A percentile compares a stretch with the other conserved stretches of the same genome.
phyloP scores from a whole-genome alignment of 352 stramenopile species.

The Phytophthora pluvialis region DNA sequence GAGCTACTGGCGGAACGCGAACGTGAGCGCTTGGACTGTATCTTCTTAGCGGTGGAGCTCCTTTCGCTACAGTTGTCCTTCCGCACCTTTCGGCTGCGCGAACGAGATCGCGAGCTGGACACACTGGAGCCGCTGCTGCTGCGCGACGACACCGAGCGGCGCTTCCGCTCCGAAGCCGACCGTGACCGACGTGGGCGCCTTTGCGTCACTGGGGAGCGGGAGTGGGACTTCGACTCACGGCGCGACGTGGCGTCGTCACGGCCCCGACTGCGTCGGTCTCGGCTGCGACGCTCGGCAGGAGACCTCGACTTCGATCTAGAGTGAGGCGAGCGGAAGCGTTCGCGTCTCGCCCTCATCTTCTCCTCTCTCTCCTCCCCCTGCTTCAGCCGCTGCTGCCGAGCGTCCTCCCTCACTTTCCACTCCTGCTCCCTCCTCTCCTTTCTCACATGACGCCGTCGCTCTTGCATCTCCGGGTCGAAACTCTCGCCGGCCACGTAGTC shows the following conservation, averaged over 20 bases:
- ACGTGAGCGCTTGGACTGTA: conserved; percentile 10
- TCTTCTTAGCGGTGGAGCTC: background rate
- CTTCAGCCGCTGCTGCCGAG: conserved; percentile 39
- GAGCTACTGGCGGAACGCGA: conserved; percentile 15
- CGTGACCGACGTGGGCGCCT: conserved; percentile 24
- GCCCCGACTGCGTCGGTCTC: conserved; percentile 19
- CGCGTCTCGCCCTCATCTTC: conserved; percentile 32
- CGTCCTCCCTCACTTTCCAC: conserved; percentile 55
- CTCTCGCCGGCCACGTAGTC: conserved; percentile 80
- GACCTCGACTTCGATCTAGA: conserved; percentile 28
- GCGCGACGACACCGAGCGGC: conserved; percentile 26
- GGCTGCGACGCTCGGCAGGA: conserved; percentile 14
- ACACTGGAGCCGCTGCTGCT: conserved; percentile 18
- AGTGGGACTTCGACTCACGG: conserved; percentile 16
- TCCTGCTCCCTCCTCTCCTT: conserved; percentile 51
- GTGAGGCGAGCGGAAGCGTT: conserved; percentile 37
- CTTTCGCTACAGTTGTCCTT: conserved; percentile 16
- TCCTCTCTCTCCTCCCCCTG: conserved; percentile 47
- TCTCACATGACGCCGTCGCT: conserved; percentile 62
- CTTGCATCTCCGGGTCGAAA: conserved; percentile 80
- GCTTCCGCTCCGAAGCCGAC: conserved; percentile 18
- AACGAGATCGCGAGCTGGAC: conserved; percentile 37
- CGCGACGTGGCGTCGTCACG: conserved; percentile 18
- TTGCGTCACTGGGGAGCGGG: conserved; percentile 8
- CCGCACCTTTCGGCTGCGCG: conserved; percentile 17